Evolutionary conservation across 352 stramenopile genomes (phyloP).

Genomic region (Phytophthora multivora): DNA sequence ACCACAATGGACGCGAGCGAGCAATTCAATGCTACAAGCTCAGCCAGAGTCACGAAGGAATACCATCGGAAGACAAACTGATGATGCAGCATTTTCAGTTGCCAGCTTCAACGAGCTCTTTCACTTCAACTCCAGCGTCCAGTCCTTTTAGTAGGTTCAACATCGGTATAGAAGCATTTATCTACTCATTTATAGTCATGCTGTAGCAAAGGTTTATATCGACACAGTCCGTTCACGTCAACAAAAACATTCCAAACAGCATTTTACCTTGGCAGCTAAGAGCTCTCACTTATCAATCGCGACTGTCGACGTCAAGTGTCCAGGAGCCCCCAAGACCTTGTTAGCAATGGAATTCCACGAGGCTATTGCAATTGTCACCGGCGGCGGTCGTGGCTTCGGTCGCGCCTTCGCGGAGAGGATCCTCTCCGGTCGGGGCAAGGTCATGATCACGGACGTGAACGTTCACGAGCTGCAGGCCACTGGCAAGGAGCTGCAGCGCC

Average conservation of each 20-base stretch:
- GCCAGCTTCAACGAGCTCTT: conserved; percentile 16
- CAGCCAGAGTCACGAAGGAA: too few species aligned
- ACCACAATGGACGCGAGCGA: neutral
- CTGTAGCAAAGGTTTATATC: conserved; percentile 1
- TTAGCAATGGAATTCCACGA: conserved; percentile 63
- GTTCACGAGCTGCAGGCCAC: conserved; percentile 58
- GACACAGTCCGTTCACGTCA: conserved; percentile 27
- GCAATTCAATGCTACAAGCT: neutral
- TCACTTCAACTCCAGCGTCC: conserved; percentile 9
- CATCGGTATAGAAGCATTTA: neutral
- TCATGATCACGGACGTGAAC: conserved; percentile 83
- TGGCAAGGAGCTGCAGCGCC: conserved; percentile 57
- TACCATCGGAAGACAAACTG: conserved; percentile 11
- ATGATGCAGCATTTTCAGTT: conserved; percentile 23
- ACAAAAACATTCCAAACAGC: conserved; percentile 9
- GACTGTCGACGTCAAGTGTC: conserved; percentile 12
- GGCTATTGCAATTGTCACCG: conserved; percentile 72
- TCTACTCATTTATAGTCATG: neutral
- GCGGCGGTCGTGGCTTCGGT: conserved; percentile 68
- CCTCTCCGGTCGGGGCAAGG: conserved; percentile 52
- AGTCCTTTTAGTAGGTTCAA: conserved; percentile 10
- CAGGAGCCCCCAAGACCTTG: neutral
- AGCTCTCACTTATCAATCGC: conserved; percentile 28
- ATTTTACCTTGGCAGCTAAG: neutral
- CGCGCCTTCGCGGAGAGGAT: conserved; percentile 67